Conservation (phyloP, 2,329 filamentous ascomycete species). For the Penicillium sclerotiorum region DNA sequence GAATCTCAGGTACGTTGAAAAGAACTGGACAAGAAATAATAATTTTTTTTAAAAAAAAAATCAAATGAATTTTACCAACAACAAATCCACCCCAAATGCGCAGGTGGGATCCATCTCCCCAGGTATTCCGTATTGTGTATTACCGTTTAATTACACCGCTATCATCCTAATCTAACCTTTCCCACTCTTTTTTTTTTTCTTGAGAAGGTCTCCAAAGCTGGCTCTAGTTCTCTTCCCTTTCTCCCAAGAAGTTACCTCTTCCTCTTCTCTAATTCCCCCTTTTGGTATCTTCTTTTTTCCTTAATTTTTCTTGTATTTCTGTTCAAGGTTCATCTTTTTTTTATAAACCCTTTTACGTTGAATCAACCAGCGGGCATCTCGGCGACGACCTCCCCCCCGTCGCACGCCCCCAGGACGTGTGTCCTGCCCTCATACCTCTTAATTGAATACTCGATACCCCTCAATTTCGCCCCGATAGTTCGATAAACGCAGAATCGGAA, state of each 20-base stretch:
- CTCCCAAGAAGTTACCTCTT: conserved; percentile 13
- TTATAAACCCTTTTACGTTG: not conserved
- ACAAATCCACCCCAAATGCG: not conserved
- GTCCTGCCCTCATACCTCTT: conserved; percentile 19
- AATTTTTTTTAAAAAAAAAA: too few relatives aligned
- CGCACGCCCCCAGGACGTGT: conserved; percentile 20
- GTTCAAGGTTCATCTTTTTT: conserved; percentile 9
- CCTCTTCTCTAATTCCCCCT: conserved; percentile 16
- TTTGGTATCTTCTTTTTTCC: conserved; percentile 18
- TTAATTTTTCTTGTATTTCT: conserved; percentile 12
- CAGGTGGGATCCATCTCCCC: not conserved
- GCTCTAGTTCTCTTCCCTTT: conserved; percentile 2
- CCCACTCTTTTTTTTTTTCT: conserved; percentile 29
- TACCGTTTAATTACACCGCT: not conserved
- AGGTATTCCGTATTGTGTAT: not conserved
- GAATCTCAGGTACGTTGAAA: too few relatives aligned
- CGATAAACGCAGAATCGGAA: conserved; percentile 4
- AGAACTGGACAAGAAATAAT: too few relatives aligned
- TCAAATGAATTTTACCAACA: not conserved
- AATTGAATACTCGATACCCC: conserved; percentile 25
- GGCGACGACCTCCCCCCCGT: conserved; percentile 17
- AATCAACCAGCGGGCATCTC: conserved; percentile 10
- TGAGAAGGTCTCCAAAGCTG: not conserved
- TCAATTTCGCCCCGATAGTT: conserved; percentile 12
- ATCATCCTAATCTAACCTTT: conserved; percentile 20